Percentiles rank a stretch among this genome's conserved stretches.
Conservation (phyloP, 257 asterid genomes). For the Solanum bulbocastanum region DNA sequence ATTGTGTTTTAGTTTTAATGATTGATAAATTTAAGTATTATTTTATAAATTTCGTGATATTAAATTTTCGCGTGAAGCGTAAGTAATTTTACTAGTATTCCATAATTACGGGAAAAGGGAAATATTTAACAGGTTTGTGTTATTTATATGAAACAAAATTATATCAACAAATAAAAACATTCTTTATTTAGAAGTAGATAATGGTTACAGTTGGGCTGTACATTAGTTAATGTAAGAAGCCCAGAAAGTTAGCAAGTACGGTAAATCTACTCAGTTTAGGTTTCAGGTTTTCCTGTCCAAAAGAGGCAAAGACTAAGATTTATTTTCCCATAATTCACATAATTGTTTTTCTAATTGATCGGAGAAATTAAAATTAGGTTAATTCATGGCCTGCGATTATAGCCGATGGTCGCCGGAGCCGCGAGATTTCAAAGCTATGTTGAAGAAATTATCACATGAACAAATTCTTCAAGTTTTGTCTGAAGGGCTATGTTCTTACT, state of each 20-base stretch:
- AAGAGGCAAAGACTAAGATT: not conserved
- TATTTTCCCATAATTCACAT: not conserved
- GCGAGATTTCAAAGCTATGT: slow-evolving; percentile 1
- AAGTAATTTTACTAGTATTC: too few relatives aligned
- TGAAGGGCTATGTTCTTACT: slow-evolving; percentile 8
- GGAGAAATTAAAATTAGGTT: not conserved
- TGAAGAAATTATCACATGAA: slow-evolving; percentile 1
- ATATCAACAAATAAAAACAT: too few relatives aligned
- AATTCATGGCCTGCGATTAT: slow-evolving; percentile 2
- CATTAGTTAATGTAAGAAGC: not conserved
- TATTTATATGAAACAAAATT: not conserved
- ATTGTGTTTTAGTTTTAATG: too few relatives aligned
- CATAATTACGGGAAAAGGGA: too few relatives aligned
- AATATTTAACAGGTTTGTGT: too few relatives aligned
- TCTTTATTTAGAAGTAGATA: not conserved
- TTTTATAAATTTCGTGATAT: too few relatives aligned
- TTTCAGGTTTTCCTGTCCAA: not conserved
- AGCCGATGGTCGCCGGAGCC: not conserved
- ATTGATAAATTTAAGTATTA: too few relatives aligned
- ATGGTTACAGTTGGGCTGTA: not conserved
- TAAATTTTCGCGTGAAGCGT: too few relatives aligned
- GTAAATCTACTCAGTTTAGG: not conserved
- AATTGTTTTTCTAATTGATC: not conserved
- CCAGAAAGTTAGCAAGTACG: not conserved
- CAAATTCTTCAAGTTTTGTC: slow-evolving; percentile 18